phyloP scores from a whole-genome alignment of 352 stramenopile genomes.

The Hyaloperonospora arabidopsidis region DNA sequence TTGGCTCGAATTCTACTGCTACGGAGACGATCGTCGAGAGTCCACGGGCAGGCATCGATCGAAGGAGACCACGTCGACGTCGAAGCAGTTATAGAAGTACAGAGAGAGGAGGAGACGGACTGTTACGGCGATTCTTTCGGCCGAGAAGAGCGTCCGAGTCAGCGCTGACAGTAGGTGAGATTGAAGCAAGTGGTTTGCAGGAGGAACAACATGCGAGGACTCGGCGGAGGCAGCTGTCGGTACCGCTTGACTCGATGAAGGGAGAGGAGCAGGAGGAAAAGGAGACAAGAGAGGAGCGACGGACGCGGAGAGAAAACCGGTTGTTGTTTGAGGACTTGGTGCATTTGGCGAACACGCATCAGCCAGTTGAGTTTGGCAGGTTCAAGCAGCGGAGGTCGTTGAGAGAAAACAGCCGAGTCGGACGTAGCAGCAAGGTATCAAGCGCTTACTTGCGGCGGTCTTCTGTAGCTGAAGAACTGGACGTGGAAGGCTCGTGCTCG shows the following conservation, averaged over 20 bases:
- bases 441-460: conserved; percentile 18
- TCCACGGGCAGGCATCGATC: no score
- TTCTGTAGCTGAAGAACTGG: conserved; percentile 4
- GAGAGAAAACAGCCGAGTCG: conserved; percentile 12
- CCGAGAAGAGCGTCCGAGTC: conserved; percentile 22
- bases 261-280: conserved; percentile 3
- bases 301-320: conserved; percentile 38
- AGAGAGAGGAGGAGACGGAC: conserved; percentile 4
- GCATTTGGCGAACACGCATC: conserved; percentile 46
- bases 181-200: conserved; percentile 1
- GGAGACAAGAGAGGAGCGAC: conserved; percentile 23
- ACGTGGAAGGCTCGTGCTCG: conserved; percentile 66
- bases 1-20: conserved; percentile 29
- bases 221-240: conserved; percentile 20
- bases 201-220: conserved; percentile 1
- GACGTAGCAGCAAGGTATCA: conserved; percentile 2
- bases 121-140: conserved; percentile 18
- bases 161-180: conserved; percentile 6
- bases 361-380: conserved; percentile 40
- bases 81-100: conserved; percentile 6
- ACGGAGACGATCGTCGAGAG: conserved; percentile 24
- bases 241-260: conserved; percentile 15
- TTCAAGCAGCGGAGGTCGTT: conserved; percentile 32
- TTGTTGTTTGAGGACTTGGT: conserved; percentile 45
- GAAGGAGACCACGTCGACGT: neutral